phyloP scores from a whole-genome alignment of 805 yeast genomes.

The Blastobotrys americana region DNA sequence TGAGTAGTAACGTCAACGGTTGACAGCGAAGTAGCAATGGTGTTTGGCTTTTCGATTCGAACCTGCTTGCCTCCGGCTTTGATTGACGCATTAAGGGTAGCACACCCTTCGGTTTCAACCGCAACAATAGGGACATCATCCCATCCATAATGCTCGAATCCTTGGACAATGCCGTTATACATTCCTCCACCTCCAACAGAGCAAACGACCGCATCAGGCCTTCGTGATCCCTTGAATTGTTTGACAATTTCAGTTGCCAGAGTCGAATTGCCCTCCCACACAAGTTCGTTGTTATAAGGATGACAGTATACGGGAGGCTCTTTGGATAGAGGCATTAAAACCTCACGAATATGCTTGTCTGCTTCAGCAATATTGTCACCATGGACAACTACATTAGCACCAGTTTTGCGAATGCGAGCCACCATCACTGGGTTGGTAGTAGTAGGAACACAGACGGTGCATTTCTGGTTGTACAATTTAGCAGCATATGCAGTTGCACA shows the following conservation, averaged over 20 bases:
- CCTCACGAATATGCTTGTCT: constrained; percentile 72
- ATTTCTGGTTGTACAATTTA: constrained; percentile 47
- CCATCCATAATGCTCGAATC: constrained; percentile 53
- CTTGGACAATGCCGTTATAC: constrained; percentile 79
- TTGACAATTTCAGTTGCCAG: constrained; percentile 80
- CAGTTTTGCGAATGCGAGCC: constrained; percentile 39
- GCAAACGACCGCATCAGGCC: constrained; percentile 74
- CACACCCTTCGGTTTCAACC: constrained; percentile 56
- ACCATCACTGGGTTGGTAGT: constrained; percentile 42
- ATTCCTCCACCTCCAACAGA: constrained; percentile 98
- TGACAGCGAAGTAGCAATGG: constrained; percentile 61
- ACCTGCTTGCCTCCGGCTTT: constrained; percentile 40
- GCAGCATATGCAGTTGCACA: constrained; percentile 95
- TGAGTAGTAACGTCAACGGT: constrained; percentile 48
- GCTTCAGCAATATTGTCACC: constrained; percentile 71
- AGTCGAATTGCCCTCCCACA: constrained; percentile 94
- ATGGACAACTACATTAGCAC: constrained; percentile 53
- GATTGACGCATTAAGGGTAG: constrained; percentile 48
- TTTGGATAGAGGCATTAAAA: constrained; percentile 46
- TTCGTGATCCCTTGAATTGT: constrained; percentile 51
- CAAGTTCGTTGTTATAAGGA: constrained; percentile 88
- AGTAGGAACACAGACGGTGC: constrained; percentile 55
- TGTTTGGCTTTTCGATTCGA: constrained; percentile 36
- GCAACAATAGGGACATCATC: constrained; percentile 37
- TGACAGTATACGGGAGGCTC: constrained; percentile 78